Evolutionary conservation across 768 basidiomycete species (phyloP), one percentile per base, ranked within the genome.

Genomic region (Tylopilus vinaceipallidus): DNA sequence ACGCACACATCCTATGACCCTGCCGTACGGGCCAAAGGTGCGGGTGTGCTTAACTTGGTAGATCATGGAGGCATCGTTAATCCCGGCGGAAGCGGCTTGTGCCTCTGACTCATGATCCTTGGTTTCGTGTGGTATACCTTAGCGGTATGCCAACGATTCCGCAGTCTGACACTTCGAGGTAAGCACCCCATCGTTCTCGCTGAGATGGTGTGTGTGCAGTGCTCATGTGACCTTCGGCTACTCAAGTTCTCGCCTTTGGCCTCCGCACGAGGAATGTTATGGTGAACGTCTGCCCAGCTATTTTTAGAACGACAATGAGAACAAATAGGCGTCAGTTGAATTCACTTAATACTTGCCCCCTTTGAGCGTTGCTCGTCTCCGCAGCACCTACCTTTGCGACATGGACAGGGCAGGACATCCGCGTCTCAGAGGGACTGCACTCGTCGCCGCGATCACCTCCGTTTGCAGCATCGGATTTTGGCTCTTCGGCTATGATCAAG

Each of bases 401-500:
- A 55, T 55, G 54, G 33, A 55, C 38, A 44, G 23, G 37, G 42
- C 40, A 36, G 54, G 54, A n/a, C 55, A 56, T 41, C 36, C 54
- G 16, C 22, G 45, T 14, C 34, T 56, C n/a, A 45, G 11, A 20
- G 52, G 48, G 1, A 51, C 39, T 16, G 16, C 54, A 16, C 55
- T 56, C 40, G 26, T 56, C n/a, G 47, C 54, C 16, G 47, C 35
- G 9, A 55, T 55, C 34, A 55, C 54, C 33, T 56, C 55, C 11
- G 55, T 56, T 7, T 56, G 55, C 38, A 56, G 54, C 19, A 16
- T 56, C 6, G 54, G 54, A 4, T 50, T 56, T 14, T 50, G 48
- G 43, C 55, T 56, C 35, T 56, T 56, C 46, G 54, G 54, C 9
- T 56, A 56, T 34, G 49, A 56, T 44, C 55, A 56, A 33, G 55